Conservation (phyloP, 148 eudicot species). For the Rhododendron kiyosumense region DNA sequence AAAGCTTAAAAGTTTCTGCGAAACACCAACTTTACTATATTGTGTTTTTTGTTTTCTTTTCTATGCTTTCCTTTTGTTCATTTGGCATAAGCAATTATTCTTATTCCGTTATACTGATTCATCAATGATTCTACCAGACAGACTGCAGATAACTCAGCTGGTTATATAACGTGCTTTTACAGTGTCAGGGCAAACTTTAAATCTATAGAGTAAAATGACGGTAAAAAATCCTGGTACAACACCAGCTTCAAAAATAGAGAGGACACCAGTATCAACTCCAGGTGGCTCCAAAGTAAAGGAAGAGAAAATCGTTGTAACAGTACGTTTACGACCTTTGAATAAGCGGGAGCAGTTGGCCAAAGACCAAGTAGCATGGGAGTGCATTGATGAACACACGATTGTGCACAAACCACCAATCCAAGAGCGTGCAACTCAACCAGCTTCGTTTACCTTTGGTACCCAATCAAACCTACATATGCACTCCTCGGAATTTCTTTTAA, state of each 20-base stretch:
- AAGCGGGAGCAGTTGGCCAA: slow-evolving; percentile 63
- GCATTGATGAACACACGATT: slow-evolving; percentile 51
- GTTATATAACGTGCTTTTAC: slow-evolving; percentile 1
- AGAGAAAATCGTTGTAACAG: slow-evolving; percentile 87
- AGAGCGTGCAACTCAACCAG: slow-evolving; percentile 57
- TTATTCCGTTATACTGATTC: background rate
- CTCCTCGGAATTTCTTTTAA: background rate
- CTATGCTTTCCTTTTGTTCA: background rate
- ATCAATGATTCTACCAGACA: background rate
- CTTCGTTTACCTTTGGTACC: slow-evolving; percentile 73
- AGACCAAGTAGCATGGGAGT: slow-evolving; percentile 84
- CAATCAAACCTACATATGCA: background rate
- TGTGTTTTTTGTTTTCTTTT: background rate
- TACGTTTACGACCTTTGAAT: slow-evolving; percentile 79
- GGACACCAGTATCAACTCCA: slow-evolving; percentile 70
- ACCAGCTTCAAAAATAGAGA: slow-evolving; percentile 60
- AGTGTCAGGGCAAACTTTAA: background rate
- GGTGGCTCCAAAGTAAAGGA: slow-evolving; percentile 65
- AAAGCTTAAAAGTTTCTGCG: background rate
- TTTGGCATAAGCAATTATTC: background rate
- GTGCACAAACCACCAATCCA: slow-evolving; percentile 41
- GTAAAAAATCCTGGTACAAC: slow-evolving; percentile 62
- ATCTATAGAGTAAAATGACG: slow-evolving; percentile 40
- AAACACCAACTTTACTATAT: background rate
- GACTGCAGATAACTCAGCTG: background rate